Conservation (phyloP, 1,284 basidiomycete species). For the Schizopora paradoxa region DNA sequence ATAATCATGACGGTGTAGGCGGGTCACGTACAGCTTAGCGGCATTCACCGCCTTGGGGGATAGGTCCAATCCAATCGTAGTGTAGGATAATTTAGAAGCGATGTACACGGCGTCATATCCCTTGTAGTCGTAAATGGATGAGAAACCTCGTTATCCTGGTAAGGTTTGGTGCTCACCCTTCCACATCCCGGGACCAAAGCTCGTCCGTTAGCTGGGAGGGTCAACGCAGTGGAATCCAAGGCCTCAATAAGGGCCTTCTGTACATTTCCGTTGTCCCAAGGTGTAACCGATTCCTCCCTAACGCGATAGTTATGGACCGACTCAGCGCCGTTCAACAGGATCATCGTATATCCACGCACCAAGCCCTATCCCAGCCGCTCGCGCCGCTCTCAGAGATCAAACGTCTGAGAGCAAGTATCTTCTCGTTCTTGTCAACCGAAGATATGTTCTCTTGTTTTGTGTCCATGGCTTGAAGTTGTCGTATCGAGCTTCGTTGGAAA, state of each 20-base stretch:
- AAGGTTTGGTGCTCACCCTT: slow-evolving; percentile 38
- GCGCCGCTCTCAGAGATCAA: slow-evolving; percentile 2
- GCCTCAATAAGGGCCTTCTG: slow-evolving; percentile 55
- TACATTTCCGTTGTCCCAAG: slow-evolving; percentile 55
- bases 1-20: too few relatives aligned
- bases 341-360: slow-evolving; percentile 20
- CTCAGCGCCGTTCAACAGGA: background rate
- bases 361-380: slow-evolving; percentile 30
- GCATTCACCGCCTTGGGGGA: slow-evolving; percentile 47
- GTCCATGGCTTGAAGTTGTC: too few relatives aligned
- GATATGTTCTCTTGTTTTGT: too few relatives aligned
- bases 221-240: slow-evolving; percentile 37
- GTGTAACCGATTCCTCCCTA: slow-evolving; percentile 55
- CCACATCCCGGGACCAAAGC: slow-evolving; percentile 74
- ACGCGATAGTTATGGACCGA: background rate
- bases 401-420: too few relatives aligned
- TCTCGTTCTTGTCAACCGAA: too few relatives aligned
- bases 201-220: slow-evolving; percentile 46
- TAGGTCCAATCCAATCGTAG: slow-evolving; percentile 51
- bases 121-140: slow-evolving; percentile 31
- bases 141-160: background rate
- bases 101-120: slow-evolving; percentile 63
- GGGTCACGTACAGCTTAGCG: too few relatives aligned
- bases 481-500: too few relatives aligned
- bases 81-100: slow-evolving; percentile 42